Conservation (phyloP, 129 eudicot species). For the Ambrosia artemisiifolia region DNA sequence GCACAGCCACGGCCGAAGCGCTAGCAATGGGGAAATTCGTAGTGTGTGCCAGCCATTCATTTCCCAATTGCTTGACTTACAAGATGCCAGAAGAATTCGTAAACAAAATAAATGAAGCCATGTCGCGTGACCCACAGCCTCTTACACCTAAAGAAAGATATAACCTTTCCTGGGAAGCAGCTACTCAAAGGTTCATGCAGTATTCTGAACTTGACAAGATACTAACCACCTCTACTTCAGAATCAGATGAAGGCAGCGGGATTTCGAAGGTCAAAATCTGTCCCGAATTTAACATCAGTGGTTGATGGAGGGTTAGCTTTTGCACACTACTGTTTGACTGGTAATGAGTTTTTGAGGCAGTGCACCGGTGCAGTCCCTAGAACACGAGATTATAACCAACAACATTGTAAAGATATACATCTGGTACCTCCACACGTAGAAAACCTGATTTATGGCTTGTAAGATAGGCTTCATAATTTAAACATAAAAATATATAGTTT, state of each 20-base stretch:
- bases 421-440: conserved; percentile 87
- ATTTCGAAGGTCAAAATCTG: conserved; percentile 55
- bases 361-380: conserved; percentile 87
- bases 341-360: conserved; percentile 78
- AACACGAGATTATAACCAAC: conserved; percentile 57
- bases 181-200: conserved; percentile 87
- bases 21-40: conserved; percentile 99
- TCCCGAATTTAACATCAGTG: conserved; percentile 59
- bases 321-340: conserved; percentile 76
- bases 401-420: conserved; percentile 76
- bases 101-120: conserved; percentile 69
- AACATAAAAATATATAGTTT: not conserved
- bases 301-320: conserved; percentile 90
- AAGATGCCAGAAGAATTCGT: conserved; percentile 84
- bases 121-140: conserved; percentile 81
- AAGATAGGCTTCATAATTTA: conserved; percentile 19
- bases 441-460: conserved; percentile 88
- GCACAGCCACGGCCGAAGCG: conserved; percentile 99
- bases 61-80: conserved; percentile 91
- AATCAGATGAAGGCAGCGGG: conserved; percentile 10
- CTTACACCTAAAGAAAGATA: conserved; percentile 80
- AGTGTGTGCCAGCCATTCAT: conserved; percentile 87
- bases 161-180: conserved; percentile 97
- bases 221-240: conserved; percentile 24
- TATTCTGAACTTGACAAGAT: conserved; percentile 78